These are phyloP conservation scores for Geotrichum phurueaensis DNA, from an alignment of 1,139 yeast genomes.

Conservation along the genomic window DNA sequence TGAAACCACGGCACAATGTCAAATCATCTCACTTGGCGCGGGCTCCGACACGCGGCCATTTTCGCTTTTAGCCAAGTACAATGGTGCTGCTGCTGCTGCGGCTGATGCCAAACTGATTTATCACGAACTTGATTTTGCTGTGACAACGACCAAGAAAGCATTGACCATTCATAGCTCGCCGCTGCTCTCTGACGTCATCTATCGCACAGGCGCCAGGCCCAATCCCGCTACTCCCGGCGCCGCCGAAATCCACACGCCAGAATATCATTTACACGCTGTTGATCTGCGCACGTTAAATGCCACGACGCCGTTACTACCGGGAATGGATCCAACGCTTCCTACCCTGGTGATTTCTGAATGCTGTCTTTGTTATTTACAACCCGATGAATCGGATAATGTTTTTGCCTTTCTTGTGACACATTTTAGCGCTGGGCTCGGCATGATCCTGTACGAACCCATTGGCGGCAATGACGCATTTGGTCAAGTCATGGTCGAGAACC, in stretches of 20 bases:
- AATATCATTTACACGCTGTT: slow-evolving; percentile 49
- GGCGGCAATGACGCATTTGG: slow-evolving; percentile 71
- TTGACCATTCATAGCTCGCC: slow-evolving; percentile 40
- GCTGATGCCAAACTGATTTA: slow-evolving; percentile 37
- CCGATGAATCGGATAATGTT: slow-evolving; percentile 49
- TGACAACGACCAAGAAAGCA: slow-evolving; percentile 55
- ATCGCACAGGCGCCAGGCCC: background rate
- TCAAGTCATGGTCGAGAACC: slow-evolving; percentile 68
- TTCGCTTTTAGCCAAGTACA: slow-evolving; percentile 35
- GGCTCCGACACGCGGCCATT: slow-evolving; percentile 90
- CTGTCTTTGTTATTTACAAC: slow-evolving; percentile 73
- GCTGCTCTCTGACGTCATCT: slow-evolving; percentile 27
- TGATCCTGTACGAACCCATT: slow-evolving; percentile 81
- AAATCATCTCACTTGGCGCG: slow-evolving; percentile 83
- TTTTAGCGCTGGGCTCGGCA: slow-evolving; percentile 26
- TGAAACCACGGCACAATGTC: slow-evolving; percentile 34
- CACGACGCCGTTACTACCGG: slow-evolving; percentile 20
- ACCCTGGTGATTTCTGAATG: slow-evolving; percentile 83
- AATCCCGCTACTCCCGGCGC: slow-evolving; percentile 20
- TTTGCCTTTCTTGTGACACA: slow-evolving; percentile 35
- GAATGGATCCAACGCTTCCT: slow-evolving; percentile 44
- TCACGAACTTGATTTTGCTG: slow-evolving; percentile 73
- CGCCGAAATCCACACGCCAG: slow-evolving; percentile 40
- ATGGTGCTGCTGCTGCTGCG: background rate
- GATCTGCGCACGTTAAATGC: slow-evolving; percentile 45